These are phyloP conservation scores for Starmerella roubikii DNA, from an alignment of 805 yeast genomes.

Conservation along the genomic window DNA sequence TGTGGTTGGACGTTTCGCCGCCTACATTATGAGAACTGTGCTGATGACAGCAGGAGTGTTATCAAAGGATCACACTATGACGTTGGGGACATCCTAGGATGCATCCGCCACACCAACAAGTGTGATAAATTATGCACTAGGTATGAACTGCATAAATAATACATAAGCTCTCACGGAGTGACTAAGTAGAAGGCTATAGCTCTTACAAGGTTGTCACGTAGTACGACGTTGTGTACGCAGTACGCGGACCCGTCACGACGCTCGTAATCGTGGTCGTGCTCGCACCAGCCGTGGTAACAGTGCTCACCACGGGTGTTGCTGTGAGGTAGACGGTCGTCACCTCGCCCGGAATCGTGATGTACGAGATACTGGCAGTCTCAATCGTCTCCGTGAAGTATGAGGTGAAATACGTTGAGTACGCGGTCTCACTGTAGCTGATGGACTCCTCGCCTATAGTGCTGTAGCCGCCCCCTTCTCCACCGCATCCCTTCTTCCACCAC, in stretches of 20 bases:
- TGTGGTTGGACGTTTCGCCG: too few relatives aligned
- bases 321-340: slow-evolving; percentile 1
- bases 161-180: too few relatives aligned
- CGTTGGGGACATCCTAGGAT: too few relatives aligned
- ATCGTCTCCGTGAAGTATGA: slow-evolving; percentile 1
- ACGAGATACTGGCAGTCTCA: neutral
- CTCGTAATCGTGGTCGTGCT: neutral
- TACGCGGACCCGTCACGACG: neutral
- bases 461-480: slow-evolving; percentile 4
- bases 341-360: neutral
- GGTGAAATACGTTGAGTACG: slow-evolving; percentile 1
- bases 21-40: too few relatives aligned
- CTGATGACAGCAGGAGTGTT: too few relatives aligned
- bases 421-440: neutral
- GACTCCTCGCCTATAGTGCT: neutral
- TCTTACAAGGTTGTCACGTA: neutral
- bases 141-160: too few relatives aligned
- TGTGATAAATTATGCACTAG: too few relatives aligned
- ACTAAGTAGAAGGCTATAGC: too few relatives aligned
- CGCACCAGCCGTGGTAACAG: neutral
- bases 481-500: slow-evolving; percentile 3
- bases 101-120: too few relatives aligned
- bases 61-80: too few relatives aligned
- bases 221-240: neutral
- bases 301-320: neutral